Evolutionary conservation across 352 stramenopile species (phyloP).

Genomic region (Aphanomyces cochlioides): DNA sequence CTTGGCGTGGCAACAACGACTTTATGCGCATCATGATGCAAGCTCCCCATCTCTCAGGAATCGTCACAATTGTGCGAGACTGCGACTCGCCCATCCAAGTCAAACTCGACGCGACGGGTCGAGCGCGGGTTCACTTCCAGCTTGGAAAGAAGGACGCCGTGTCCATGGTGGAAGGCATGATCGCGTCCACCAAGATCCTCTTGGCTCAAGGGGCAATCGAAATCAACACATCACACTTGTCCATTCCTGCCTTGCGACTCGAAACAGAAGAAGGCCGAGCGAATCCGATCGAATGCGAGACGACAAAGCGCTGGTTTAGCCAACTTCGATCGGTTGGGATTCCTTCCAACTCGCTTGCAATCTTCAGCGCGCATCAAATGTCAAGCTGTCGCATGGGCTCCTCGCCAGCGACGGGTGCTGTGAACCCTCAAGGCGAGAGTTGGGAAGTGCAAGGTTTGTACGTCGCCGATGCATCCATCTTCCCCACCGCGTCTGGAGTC

Average conservation of each 20-base stretch:
- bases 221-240: conserved; percentile 30
- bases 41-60: neutral
- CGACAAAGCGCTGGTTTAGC: conserved; percentile 29
- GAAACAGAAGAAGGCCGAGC: conserved; percentile 20
- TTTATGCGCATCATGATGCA: conserved; percentile 19
- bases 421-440: conserved; percentile 37
- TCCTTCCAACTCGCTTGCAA: conserved; percentile 21
- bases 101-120: conserved; percentile 21
- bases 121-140: conserved; percentile 29
- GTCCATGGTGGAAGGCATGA: conserved; percentile 32
- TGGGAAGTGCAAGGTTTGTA: conserved; percentile 39
- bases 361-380: conserved; percentile 41
- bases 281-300: conserved; percentile 26
- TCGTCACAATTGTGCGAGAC: conserved; percentile 25
- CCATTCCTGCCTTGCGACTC: conserved; percentile 20
- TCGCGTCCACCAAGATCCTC: conserved; percentile 31
- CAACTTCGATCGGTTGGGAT: conserved; percentile 25
- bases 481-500: conserved; percentile 37
- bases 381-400: conserved; percentile 36
- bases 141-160: conserved; percentile 31
- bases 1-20: conserved; percentile 24
- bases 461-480: conserved; percentile 37
- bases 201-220: conserved; percentile 32
- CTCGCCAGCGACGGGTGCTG: conserved; percentile 24
- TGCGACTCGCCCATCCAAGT: conserved; percentile 16